phyloP scores from a whole-genome alignment of 768 basidiomycete species.

The Trametes cubensis region DNA sequence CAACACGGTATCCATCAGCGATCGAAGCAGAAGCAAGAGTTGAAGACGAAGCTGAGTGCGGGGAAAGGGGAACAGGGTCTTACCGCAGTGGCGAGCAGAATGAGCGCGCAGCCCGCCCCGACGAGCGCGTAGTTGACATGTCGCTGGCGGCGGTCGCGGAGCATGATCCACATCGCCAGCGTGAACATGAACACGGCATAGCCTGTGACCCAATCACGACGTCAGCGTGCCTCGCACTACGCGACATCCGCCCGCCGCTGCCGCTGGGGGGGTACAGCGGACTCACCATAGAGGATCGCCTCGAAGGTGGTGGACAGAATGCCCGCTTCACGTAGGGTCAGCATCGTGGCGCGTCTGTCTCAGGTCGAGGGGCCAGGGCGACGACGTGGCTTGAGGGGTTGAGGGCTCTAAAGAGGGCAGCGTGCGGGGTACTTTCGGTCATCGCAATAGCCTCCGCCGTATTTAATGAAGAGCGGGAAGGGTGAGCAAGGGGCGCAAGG shows the following conservation, averaged over 20 bases:
- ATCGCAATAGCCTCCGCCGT: conserved; percentile 2
- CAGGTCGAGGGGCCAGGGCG: neutral
- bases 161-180: conserved; percentile 29
- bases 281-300: conserved; percentile 29
- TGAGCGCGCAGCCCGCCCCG: conserved; percentile 22
- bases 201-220: conserved; percentile 11
- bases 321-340: conserved; percentile 18
- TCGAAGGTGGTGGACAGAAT: conserved; percentile 28
- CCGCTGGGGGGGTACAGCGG: too few relatives aligned
- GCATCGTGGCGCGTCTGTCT: conserved; percentile 7
- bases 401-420: neutral
- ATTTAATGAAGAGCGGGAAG: conserved; percentile 1
- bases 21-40: neutral
- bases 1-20: too few relatives aligned
- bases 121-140: conserved; percentile 25
- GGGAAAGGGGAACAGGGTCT: neutral
- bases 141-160: conserved; percentile 22
- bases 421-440: neutral
- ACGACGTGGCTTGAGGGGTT: conserved; percentile 1
- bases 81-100: conserved; percentile 27
- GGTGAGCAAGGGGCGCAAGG: neutral
- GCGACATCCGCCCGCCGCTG: too few relatives aligned
- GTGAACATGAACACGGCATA: conserved; percentile 31
- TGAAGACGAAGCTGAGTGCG: neutral
- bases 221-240: neutral